Evolutionary conservation across 108 stramenopile genomes (phyloP).

Genomic region (Discostella pseudostelligera): DNA sequence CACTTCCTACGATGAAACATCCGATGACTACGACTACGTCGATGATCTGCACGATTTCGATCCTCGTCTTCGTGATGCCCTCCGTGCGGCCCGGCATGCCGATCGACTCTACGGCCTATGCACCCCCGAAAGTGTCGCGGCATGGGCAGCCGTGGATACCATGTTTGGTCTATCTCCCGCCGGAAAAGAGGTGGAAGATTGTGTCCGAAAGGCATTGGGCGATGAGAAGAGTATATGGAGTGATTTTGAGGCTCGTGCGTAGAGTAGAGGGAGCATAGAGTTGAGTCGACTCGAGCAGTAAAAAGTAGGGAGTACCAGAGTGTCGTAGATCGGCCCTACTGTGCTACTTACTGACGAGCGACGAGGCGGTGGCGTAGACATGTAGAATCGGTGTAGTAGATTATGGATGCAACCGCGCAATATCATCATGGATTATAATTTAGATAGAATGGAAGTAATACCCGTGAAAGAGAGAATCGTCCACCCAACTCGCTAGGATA

Average conservation of each 20-base stretch:
- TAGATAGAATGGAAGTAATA: too few species aligned
- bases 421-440: too few species aligned
- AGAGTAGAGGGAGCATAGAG: too few species aligned
- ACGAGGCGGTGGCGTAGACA: too few species aligned
- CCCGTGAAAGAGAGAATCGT: too few species aligned
- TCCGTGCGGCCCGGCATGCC: conserved; percentile 5
- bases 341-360: too few species aligned
- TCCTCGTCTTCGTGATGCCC: conserved; percentile 5
- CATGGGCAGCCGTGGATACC: conserved; percentile 9
- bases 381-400: too few species aligned
- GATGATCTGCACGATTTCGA: conserved; percentile 7
- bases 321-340: too few species aligned
- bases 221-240: conserved; percentile 17
- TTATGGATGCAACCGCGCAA: too few species aligned
- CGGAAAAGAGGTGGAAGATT: conserved; percentile 12
- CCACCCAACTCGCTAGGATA: too few species aligned
- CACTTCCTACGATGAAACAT: background rate
- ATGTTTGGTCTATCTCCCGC: conserved; percentile 5
- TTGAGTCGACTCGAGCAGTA: too few species aligned
- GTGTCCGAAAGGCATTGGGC: conserved; percentile 6
- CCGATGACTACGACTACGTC: background rate
- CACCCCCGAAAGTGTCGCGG: conserved; percentile 6
- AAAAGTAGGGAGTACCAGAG: too few species aligned
- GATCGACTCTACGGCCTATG: conserved; percentile 12
- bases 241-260: background rate